Conservation (phyloP, 2,329 filamentous ascomycete species). For the Aspergillus sp. region DNA sequence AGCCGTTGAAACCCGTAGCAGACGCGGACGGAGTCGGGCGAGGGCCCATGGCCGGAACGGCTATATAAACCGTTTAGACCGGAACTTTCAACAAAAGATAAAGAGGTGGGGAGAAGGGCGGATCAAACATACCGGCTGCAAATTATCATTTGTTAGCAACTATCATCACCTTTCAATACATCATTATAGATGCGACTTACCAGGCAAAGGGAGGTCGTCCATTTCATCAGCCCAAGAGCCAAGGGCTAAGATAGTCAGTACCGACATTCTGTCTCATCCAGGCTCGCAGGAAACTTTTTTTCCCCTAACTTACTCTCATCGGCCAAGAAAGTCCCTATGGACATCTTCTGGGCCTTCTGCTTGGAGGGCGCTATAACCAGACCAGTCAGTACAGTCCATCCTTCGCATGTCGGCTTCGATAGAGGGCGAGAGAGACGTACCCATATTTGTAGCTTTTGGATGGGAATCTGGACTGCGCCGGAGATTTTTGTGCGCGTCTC, state of each 20-base stretch:
- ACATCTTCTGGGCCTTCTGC: conserved; percentile 93
- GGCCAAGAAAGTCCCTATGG: conserved; percentile 89
- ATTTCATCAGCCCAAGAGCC: conserved; percentile 99
- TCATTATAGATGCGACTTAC: conserved; percentile 47
- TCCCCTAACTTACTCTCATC: conserved; percentile 66
- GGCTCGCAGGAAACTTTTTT: background rate
- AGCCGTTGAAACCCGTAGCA: conserved; percentile 30
- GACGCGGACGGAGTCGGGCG: conserved; percentile 39
- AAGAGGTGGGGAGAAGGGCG: conserved; percentile 2
- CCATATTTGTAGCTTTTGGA: conserved; percentile 54
- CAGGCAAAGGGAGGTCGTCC: conserved; percentile 70
- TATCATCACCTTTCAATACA: conserved; percentile 6
- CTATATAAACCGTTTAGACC: conserved; percentile 22
- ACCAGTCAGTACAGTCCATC: conserved; percentile 35
- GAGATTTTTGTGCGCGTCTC: conserved; percentile 35
- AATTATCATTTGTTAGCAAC: conserved; percentile 7
- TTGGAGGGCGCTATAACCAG: conserved; percentile 71
- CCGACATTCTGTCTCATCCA: conserved; percentile 9
- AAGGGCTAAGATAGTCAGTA: conserved; percentile 48
- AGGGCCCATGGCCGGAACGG: conserved; percentile 36
- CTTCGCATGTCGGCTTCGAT: background rate
- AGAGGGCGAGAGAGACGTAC: conserved; percentile 29
- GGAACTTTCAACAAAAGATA: conserved; percentile 3
- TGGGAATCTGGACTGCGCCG: conserved; percentile 31
- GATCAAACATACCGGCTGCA: conserved; percentile 26